A percentile compares a stretch with the other conserved stretches of the same genome.
These are phyloP conservation scores for Fusarium nisikadoi DNA, from an alignment of 2,329 filamentous ascomycete species.

Conservation along the genomic window DNA sequence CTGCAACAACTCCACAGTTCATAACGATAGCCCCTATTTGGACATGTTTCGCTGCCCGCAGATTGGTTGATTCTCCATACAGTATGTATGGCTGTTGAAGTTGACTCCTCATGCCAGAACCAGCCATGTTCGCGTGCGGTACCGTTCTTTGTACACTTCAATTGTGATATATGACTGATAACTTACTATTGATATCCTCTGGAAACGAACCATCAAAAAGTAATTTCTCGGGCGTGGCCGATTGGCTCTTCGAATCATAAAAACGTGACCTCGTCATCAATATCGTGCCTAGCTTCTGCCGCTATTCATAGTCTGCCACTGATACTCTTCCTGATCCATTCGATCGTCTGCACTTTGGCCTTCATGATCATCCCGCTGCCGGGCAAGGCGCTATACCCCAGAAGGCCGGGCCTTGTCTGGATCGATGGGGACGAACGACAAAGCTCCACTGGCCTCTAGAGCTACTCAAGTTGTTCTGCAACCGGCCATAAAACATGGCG, in stretches of 20 bases:
- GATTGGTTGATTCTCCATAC: constrained; percentile 26
- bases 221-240: neutral
- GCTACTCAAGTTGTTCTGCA: constrained; percentile 40
- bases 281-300: neutral
- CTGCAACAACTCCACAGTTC: constrained; percentile 33
- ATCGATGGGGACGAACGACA: constrained; percentile 23
- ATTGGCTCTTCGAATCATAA: neutral
- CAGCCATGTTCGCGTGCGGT: neutral
- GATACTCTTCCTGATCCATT: constrained; percentile 9
- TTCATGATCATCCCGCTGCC: constrained; percentile 26
- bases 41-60: neutral
- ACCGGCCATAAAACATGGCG: constrained; percentile 15
- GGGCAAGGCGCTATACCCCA: constrained; percentile 38
- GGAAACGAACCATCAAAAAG: constrained; percentile 1
- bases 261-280: neutral
- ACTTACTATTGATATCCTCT: neutral
- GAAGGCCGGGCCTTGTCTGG: constrained; percentile 27
- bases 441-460: constrained; percentile 37
- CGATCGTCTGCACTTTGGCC: neutral
- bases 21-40: constrained; percentile 25
- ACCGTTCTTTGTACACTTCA: neutral
- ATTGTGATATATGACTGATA: neutral
- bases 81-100: neutral
- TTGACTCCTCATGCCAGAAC: neutral
- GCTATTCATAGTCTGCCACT: neutral